Evolutionary conservation across 176 grass and related monocot genomes (phyloP).

Genomic region (Oryza coarctata): DNA sequence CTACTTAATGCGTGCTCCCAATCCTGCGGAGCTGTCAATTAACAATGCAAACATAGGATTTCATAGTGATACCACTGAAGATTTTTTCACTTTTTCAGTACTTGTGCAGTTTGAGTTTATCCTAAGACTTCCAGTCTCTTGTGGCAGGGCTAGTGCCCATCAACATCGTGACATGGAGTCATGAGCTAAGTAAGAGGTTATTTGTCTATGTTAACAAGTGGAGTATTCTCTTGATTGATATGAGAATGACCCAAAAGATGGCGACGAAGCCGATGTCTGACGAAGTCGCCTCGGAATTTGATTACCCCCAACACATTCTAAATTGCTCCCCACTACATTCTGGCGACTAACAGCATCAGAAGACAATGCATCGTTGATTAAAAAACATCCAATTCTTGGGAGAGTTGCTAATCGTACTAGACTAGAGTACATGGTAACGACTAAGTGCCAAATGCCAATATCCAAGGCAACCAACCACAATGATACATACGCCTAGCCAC

Average conservation of each 20-base stretch:
- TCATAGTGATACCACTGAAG: not conserved
- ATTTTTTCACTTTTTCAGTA: not conserved
- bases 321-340: slow-evolving; percentile 35
- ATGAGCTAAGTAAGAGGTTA: slow-evolving; percentile 21
- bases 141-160: slow-evolving; percentile 35
- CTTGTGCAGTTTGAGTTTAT: slow-evolving; percentile 24
- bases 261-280: slow-evolving; percentile 35
- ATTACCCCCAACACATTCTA: slow-evolving; percentile 19
- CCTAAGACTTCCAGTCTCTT: slow-evolving; percentile 40
- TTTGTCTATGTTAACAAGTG: not conserved
- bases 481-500: slow-evolving; percentile 18
- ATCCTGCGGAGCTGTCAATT: slow-evolving; percentile 19
- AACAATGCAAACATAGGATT: not conserved
- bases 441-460: slow-evolving; percentile 20
- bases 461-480: not conserved
- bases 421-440: slow-evolving; percentile 23
- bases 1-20: not conserved
- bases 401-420: slow-evolving; percentile 16
- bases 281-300: slow-evolving; percentile 29
- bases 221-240: not conserved
- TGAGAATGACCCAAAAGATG: slow-evolving; percentile 28
- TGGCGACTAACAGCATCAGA: slow-evolving; percentile 32
- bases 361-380: slow-evolving; percentile 14
- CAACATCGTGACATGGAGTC: slow-evolving; percentile 41
- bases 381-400: not conserved